Base-by-base conservation (phyloP, 352 stramenopile species). In the Peronospora tabacina region DNA sequence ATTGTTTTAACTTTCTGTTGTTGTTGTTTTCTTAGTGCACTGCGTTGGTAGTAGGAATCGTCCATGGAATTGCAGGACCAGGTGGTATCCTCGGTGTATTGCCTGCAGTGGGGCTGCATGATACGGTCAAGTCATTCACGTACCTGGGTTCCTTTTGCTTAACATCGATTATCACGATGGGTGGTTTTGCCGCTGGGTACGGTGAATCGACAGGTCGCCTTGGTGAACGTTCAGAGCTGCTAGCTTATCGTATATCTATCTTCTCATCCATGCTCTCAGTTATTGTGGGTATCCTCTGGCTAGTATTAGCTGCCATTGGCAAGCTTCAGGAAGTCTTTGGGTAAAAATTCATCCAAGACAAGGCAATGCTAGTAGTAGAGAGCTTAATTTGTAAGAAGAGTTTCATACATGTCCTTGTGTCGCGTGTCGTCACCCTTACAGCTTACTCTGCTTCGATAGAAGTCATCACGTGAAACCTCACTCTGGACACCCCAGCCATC, bases 121-220 rank as follows among this genome's bases (percentile, higher is more conserved):
- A 95, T 55, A 77, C 66, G 26, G 29, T 69, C 61, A 82, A 95
- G 51, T 90, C 83, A 38, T 58, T 74, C 30, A 67, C 87, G 51
- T 97, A 97, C 66, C 58, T 97, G 22, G 72, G 76, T 6, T 89
- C 82, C 7, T 97, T 97, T 60, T 97, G 87, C 55, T 28, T 85
- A 3, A 90, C 72, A 30, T 90, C 71, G 22, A 96, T 90, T 52
- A 55, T 90, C 24, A 91, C 87, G 6, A 97, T 97, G 90, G 90
- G 87, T 17, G 43, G 75, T 0, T 97, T 96, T 68, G 84, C 90
- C 2, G 72, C 73, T 3, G 59, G 74, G 7, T 96, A 96, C 57
- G 85, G 90, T 33, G 80, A 87, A 50, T 73, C 68, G 2, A 88
- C 80, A 2, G 71, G 73, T 5, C 75, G 75, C 1, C 57, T 87